Conservation (phyloP, 371 early-diverging fungal species). For the Chytridiales sp. region DNA sequence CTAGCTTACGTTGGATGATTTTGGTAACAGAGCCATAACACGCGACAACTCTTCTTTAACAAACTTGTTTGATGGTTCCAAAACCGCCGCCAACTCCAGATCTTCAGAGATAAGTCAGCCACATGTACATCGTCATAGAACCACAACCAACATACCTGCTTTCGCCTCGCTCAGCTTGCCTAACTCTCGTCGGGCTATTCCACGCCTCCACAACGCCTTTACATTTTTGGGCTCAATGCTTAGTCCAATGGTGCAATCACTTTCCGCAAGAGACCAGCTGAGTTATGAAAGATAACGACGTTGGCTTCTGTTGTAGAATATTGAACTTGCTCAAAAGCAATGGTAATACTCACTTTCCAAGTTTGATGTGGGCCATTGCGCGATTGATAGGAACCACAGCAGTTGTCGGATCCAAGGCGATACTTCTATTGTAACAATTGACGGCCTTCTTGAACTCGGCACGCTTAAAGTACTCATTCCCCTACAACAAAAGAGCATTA, state of each 20-base stretch:
- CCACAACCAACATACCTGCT: conserved; percentile 43
- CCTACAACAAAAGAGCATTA: conserved; percentile 45
- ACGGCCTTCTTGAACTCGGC: conserved; percentile 69
- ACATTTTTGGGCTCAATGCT: conserved; percentile 67
- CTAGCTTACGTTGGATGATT: not conserved
- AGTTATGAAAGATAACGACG: not conserved
- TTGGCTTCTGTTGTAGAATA: too few species aligned
- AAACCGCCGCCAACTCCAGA: conserved; percentile 57
- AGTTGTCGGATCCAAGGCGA: conserved; percentile 65
- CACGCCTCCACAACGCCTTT: conserved; percentile 82
- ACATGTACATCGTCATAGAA: not conserved
- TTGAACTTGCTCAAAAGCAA: not conserved
- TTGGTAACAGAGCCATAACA: not conserved
- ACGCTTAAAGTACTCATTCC: conserved; percentile 75
- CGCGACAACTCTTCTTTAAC: conserved; percentile 60
- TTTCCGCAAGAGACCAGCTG: conserved; percentile 69
- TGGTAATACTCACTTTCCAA: conserved; percentile 56
- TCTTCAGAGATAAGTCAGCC: conserved; percentile 41
- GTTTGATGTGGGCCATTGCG: conserved; percentile 81
- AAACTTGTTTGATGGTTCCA: conserved; percentile 70
- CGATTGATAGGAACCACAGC: conserved; percentile 72
- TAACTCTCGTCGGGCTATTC: conserved; percentile 62
- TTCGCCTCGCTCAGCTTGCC: conserved; percentile 62
- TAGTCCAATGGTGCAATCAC: conserved; percentile 69
- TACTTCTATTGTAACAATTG: conserved; percentile 64